Percentiles rank a stretch among this genome's conserved stretches.
These are phyloP conservation scores for Aspergillus aculeatinus DNA, from an alignment of 2,329 filamentous ascomycete genomes.

Conservation along the genomic window DNA sequence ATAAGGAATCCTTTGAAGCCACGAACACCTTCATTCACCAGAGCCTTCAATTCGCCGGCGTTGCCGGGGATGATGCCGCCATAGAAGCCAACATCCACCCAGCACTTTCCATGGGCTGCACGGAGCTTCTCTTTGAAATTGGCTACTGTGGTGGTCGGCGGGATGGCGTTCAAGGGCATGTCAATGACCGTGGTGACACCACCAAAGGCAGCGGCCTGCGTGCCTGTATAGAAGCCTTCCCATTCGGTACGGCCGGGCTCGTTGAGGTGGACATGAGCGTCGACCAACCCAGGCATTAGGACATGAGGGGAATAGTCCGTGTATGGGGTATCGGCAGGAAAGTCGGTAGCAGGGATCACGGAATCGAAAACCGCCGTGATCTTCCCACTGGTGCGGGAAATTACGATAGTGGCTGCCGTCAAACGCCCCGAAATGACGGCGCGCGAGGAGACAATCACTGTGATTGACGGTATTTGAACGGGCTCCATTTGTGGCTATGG, in stretches of 20 bases:
- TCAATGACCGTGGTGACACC: conserved; percentile 96
- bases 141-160: conserved; percentile 84
- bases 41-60: conserved; percentile 69
- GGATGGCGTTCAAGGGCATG: conserved; percentile 97
- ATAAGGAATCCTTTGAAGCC: conserved; percentile 99
- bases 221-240: conserved; percentile 97
- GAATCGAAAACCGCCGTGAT: conserved; percentile 73
- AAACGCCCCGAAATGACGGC: conserved; percentile 75
- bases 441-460: conserved; percentile 79
- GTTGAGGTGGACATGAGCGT: conserved; percentile 96
- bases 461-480: conserved; percentile 51
- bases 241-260: conserved; percentile 96
- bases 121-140: conserved; percentile 81
- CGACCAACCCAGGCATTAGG: conserved; percentile 85
- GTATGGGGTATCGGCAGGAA: conserved; percentile 72
- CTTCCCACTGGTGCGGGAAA: conserved; percentile 78
- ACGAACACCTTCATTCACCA: conserved; percentile 82
- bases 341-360: conserved; percentile 71
- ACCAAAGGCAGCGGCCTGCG: conserved; percentile 87
- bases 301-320: conserved; percentile 81
- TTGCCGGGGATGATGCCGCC: conserved; percentile 94
- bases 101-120: conserved; percentile 83
- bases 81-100: conserved; percentile 99
- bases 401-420: conserved; percentile 77
- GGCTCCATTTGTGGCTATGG: conserved; percentile 18